These are phyloP conservation scores for Aspergillus olivimuriae DNA, from an alignment of 495 filamentous ascomycete genomes.

Conservation along the genomic window DNA sequence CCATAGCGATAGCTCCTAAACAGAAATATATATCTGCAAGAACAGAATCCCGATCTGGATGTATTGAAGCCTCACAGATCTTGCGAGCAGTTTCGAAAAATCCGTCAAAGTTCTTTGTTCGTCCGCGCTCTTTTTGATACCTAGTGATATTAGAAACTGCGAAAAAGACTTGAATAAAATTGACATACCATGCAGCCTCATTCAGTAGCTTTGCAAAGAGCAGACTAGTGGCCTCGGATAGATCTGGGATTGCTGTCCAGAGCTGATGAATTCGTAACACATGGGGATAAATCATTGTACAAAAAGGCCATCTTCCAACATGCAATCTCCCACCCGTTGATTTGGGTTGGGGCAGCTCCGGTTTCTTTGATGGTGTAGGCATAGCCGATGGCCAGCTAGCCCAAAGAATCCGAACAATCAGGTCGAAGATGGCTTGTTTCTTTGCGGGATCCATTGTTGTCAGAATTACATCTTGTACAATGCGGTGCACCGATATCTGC, in stretches of 20 bases:
- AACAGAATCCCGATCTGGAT: constrained; percentile 15
- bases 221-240: constrained; percentile 6
- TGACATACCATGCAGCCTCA: constrained; percentile 17
- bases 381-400: constrained; percentile 13
- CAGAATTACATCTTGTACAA: constrained; percentile 24
- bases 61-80: constrained; percentile 4
- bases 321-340: constrained; percentile 12
- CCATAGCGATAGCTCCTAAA: constrained; percentile 12
- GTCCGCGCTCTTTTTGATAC: constrained; percentile 15
- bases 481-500: constrained; percentile 22
- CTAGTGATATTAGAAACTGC: not conserved
- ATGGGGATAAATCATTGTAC: constrained; percentile 21
- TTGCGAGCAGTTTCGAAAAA: constrained; percentile 13
- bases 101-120: constrained; percentile 11
- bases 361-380: constrained; percentile 19
- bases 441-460: constrained; percentile 14
- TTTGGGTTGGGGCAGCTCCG: constrained; percentile 13
- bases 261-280: constrained; percentile 14
- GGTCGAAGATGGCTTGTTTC: constrained; percentile 10
- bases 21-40: constrained; percentile 14
- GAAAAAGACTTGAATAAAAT: not conserved
- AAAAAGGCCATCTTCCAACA: constrained; percentile 16
- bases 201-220: constrained; percentile 15
- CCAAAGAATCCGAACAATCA: constrained; percentile 15
- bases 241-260: constrained; percentile 8